Evolutionary conservation across 768 basidiomycete species (phyloP), one percentile per base, ranked within the genome.

Genomic region (Rhizopogon rudus): DNA sequence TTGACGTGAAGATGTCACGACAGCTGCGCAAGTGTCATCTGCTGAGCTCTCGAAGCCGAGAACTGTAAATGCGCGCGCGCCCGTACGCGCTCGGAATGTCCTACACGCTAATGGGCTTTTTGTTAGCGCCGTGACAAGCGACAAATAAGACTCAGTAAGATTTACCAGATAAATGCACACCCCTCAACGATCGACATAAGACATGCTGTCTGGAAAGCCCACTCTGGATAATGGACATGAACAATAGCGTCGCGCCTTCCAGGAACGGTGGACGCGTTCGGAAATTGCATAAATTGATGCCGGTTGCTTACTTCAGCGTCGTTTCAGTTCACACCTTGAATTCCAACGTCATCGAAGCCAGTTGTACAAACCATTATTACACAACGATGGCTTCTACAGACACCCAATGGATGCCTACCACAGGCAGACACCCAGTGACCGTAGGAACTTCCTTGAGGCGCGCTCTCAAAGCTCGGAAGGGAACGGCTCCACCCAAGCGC

Each of bases 21-120:
- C 77, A 0, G 95, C 88, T 14, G 87, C 92, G 62, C 93, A 96
- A 1, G 93, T 91, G 65, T 98, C 97, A 68, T 99, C 96, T 13
- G 93, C 93, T 12, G 92, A 94, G 1, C 87, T 86, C 70, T 97
- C 94, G 39, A 96, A 63, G 7, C 83, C 88, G 7, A 91, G 78
- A 13, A 91, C 83, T 1, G 82, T 88, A 63, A 90, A 84, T 20
- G 33, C 13, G 22, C 65, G 62, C 48, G 17, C 37, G 37, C 48
- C 48, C 9, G 20, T 49, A 22, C 14, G 48, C 20, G 20, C 33
- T 49, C 14, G 48, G 35, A 37, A 16, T 8, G 48, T 16, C 33
- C 6, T 49, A 49, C 39, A 35, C 9, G 20, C 48, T 49, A 22
- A 37, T 20, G 5, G 16, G 9, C 5, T 7, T 10, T 37, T 16